Conservation (phyloP, 176 grass and related monocot species). For the Luzula sylvatica region DNA sequence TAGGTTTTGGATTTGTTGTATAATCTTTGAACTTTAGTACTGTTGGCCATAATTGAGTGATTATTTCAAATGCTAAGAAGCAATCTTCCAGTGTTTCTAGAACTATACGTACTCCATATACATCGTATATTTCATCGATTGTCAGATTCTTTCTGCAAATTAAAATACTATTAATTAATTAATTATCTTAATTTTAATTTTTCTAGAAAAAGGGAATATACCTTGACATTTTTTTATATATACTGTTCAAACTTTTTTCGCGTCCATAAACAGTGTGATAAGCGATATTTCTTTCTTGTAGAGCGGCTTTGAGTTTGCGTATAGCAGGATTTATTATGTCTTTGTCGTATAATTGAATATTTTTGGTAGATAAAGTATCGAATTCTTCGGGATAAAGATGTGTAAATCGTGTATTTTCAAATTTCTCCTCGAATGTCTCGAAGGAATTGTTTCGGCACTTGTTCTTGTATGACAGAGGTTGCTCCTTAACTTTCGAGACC, state of each 20-base stretch:
- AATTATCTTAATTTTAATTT: too few relatives aligned
- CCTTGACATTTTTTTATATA: conserved; percentile 81
- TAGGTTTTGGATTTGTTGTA: conserved; percentile 54
- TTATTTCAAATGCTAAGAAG: conserved; percentile 44
- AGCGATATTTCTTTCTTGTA: conserved; percentile 45
- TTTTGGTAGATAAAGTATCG: conserved; percentile 40
- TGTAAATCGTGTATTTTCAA: conserved; percentile 72
- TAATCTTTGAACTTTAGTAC: conserved; percentile 82
- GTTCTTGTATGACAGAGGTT: too few relatives aligned
- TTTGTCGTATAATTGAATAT: conserved; percentile 43
- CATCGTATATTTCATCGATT: conserved; percentile 81
- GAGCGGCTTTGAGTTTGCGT: conserved; percentile 45
- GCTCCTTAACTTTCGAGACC: conserved; percentile 9
- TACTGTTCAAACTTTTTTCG: conserved; percentile 74
- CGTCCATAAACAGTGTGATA: conserved; percentile 55
- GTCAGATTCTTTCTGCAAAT: conserved; percentile 55
- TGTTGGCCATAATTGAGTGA: conserved; percentile 61
- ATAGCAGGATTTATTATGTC: conserved; percentile 57
- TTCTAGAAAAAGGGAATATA: conserved; percentile 23
- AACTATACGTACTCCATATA: conserved; percentile 72
- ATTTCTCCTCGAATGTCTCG: conserved; percentile 82
- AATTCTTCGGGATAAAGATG: conserved; percentile 50
- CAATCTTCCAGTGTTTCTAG: conserved; percentile 58
- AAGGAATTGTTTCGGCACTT: conserved; percentile 63
- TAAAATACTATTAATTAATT: too few relatives aligned